Percentiles rank a stretch among this genome's conserved stretches.
These are phyloP conservation scores for Chaetomiaceae sp. DNA, from an alignment of 2,329 filamentous ascomycete species.

Conservation along the genomic window DNA sequence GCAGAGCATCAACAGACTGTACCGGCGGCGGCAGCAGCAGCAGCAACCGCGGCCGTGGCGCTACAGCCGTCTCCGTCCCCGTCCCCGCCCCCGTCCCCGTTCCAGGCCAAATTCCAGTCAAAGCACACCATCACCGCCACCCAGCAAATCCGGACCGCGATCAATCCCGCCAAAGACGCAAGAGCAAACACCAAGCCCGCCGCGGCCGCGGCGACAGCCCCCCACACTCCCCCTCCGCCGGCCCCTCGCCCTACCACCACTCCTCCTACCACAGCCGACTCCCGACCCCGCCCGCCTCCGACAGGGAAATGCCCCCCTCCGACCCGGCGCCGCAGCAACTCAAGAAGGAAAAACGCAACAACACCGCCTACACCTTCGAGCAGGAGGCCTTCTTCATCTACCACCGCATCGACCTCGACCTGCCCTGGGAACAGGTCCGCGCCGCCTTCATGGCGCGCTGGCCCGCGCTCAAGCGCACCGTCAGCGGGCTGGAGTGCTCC, in stretches of 20 bases:
- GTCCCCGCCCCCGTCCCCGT: not conserved
- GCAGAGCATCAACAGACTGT: not conserved
- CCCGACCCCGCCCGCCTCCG: too few relatives aligned
- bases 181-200: slow-evolving; percentile 1
- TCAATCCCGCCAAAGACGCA: not conserved
- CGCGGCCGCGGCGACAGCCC: not conserved
- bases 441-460: slow-evolving; percentile 13
- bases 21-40: not conserved
- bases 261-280: too few relatives aligned
- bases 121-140: not conserved
- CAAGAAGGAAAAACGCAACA: slow-evolving; percentile 15
- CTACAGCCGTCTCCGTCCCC: too few relatives aligned
- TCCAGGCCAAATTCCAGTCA: not conserved
- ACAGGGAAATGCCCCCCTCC: too few relatives aligned
- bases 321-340: too few relatives aligned
- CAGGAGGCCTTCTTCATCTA: slow-evolving; percentile 26
- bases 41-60: too few relatives aligned
- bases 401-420: slow-evolving; percentile 20
- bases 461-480: slow-evolving; percentile 13
- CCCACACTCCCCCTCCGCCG: not conserved
- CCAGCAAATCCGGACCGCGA: not conserved
- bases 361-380: slow-evolving; percentile 21
- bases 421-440: slow-evolving; percentile 19
- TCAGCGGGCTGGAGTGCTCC: slow-evolving; percentile 18
- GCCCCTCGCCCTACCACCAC: too few relatives aligned